Conservation (phyloP, 2,329 filamentous ascomycete genomes). For the Neoarthrinium moseri region DNA sequence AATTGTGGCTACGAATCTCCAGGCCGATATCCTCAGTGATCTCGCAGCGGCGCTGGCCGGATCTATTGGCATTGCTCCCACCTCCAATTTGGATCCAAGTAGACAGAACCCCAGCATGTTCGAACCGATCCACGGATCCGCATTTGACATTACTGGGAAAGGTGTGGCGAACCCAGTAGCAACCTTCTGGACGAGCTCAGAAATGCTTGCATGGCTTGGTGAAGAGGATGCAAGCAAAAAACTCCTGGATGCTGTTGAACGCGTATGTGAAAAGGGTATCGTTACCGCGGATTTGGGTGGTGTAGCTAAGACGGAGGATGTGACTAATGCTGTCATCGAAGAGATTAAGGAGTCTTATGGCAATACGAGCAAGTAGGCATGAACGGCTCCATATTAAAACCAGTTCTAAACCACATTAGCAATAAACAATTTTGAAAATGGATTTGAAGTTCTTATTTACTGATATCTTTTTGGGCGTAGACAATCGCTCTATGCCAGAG, state of each 20-base stretch:
- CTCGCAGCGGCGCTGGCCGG: constrained; percentile 69
- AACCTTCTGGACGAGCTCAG: constrained; percentile 58
- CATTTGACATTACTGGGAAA: constrained; percentile 58
- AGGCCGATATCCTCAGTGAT: constrained; percentile 67
- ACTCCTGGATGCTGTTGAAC: constrained; percentile 52
- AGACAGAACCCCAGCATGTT: constrained; percentile 57
- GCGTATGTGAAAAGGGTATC: constrained; percentile 50
- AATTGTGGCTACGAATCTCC: constrained; percentile 62
- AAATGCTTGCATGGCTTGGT: constrained; percentile 58
- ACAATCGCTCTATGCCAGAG: too few species aligned
- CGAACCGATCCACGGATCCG: constrained; percentile 59
- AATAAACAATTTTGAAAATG: too few species aligned
- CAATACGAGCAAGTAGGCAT: constrained; percentile 3
- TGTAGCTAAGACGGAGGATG: constrained; percentile 31
- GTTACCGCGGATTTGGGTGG: constrained; percentile 55
- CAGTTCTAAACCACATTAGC: too few species aligned
- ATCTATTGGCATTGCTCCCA: constrained; percentile 71
- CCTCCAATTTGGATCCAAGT: constrained; percentile 64
- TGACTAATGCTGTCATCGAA: constrained; percentile 31
- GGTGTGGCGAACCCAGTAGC: constrained; percentile 57
- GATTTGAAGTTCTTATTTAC: too few species aligned
- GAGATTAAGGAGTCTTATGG: constrained; percentile 16
- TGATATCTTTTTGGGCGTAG: too few species aligned
- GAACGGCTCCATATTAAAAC: background rate
- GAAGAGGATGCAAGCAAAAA: constrained; percentile 48